A percentile compares a stretch with the other conserved stretches of the same genome.
These are phyloP conservation scores for Cytospora mali DNA, from an alignment of 2,329 filamentous ascomycete genomes.

Conservation along the genomic window DNA sequence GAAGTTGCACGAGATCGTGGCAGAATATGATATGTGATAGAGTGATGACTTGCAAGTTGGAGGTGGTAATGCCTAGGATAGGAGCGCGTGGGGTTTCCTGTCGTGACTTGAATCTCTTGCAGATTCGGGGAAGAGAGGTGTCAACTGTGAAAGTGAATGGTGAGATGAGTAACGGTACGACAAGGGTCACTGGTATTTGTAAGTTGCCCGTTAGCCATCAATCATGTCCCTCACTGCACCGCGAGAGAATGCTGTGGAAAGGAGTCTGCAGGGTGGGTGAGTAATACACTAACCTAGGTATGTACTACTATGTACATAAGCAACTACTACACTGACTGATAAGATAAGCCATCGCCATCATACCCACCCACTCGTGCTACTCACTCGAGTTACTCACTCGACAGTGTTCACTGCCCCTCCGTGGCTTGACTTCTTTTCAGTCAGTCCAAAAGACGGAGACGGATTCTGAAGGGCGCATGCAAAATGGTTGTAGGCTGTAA, in stretches of 20 bases:
- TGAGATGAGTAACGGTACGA: not conserved
- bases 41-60: constrained; percentile 15
- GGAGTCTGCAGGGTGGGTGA: constrained; percentile 18
- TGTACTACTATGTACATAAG: too few species aligned
- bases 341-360: constrained; percentile 17
- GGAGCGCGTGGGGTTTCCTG: constrained; percentile 8
- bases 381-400: too few species aligned
- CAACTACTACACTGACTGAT: too few species aligned
- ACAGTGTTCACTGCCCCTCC: too few species aligned
- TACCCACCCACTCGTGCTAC: too few species aligned
- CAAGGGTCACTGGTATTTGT: too few species aligned
- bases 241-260: constrained; percentile 16
- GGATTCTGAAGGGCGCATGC: too few species aligned
- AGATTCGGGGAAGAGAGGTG: not conserved
- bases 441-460: too few species aligned
- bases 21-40: constrained; percentile 27
- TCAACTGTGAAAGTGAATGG: not conserved
- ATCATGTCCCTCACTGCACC: not conserved
- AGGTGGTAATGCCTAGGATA: constrained; percentile 8
- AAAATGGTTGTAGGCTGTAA: too few species aligned
- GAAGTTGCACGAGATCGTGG: constrained; percentile 25
- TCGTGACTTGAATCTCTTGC: constrained; percentile 14
- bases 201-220: not conserved
- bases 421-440: too few species aligned
- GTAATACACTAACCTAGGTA: too few species aligned